phyloP scores from a whole-genome alignment of 805 yeast species.

The Barnettozyma siamensis region DNA sequence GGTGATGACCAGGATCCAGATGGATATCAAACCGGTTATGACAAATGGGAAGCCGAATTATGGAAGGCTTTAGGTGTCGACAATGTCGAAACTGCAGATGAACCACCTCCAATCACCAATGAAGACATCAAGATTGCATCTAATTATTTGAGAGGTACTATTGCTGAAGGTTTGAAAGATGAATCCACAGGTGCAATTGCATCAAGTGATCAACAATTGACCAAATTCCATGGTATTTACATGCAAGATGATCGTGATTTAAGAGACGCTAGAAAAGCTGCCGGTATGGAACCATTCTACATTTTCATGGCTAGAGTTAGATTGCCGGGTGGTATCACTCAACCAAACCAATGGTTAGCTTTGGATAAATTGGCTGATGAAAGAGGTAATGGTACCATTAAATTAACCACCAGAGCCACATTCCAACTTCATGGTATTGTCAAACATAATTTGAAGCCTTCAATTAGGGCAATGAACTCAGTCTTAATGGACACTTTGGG shows the following conservation, averaged over 20 bases:
- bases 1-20: constrained; percentile 99
- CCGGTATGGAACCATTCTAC: constrained; percentile 92
- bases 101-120: constrained; percentile 89
- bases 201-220: constrained; percentile 87
- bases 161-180: constrained; percentile 79
- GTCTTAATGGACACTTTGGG: constrained; percentile 90
- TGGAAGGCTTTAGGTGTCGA: constrained; percentile 92
- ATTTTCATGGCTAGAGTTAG: constrained; percentile 96
- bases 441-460: constrained; percentile 81
- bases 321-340: constrained; percentile 87
- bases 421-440: constrained; percentile 94
- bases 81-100: constrained; percentile 72
- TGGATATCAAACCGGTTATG: constrained; percentile 89
- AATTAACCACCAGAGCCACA: constrained; percentile 94
- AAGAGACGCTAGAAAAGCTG: constrained; percentile 86
- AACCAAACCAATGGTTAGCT: constrained; percentile 84
- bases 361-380: constrained; percentile 75
- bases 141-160: constrained; percentile 86
- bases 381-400: constrained; percentile 89
- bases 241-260: constrained; percentile 98
- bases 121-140: constrained; percentile 92
- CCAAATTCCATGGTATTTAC: constrained; percentile 96
- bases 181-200: constrained; percentile 84
- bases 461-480: constrained; percentile 89
- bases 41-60: constrained; percentile 74